Conservation (phyloP, 495 filamentous ascomycete species). For the Staphylotrichum tortipilum region DNA sequence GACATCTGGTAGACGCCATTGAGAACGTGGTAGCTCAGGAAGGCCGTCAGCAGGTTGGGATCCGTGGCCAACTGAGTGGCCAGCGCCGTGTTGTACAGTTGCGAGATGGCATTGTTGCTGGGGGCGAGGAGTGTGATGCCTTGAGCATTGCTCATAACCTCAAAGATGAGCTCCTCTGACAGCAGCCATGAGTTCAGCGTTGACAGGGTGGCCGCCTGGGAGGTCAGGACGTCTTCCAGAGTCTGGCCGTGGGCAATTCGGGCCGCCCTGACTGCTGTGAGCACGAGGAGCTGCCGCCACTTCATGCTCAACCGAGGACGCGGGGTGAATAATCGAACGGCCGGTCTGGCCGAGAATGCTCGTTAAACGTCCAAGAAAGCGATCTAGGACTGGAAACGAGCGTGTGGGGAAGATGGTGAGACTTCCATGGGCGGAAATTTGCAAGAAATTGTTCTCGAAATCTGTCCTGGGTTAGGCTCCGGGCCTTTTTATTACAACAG, state of each 20-base stretch:
- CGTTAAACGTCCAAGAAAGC: no score
- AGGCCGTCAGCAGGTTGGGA: slow-evolving; percentile 33
- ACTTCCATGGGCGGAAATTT: no score
- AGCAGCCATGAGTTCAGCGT: slow-evolving; percentile 38
- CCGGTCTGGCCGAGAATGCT: no score
- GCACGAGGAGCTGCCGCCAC: slow-evolving; percentile 23
- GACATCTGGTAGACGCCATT: slow-evolving; percentile 42
- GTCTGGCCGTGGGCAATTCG: neutral
- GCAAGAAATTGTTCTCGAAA: no score
- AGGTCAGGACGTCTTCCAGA: slow-evolving; percentile 29
- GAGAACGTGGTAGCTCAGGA: slow-evolving; percentile 59
- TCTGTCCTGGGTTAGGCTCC: no score
- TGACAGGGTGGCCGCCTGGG: slow-evolving; percentile 32
- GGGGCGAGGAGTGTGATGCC: slow-evolving; percentile 62
- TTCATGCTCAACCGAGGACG: slow-evolving; percentile 24
- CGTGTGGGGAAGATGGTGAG: no score
- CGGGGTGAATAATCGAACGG: neutral
- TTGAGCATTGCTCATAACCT: slow-evolving; percentile 30
- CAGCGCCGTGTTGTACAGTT: slow-evolving; percentile 26
- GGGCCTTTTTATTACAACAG: no score
- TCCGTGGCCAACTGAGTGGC: slow-evolving; percentile 23
- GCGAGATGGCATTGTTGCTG: slow-evolving; percentile 47
- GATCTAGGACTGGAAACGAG: neutral
- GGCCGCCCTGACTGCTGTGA: slow-evolving; percentile 17
- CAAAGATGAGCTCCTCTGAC: slow-evolving; percentile 30